These are phyloP conservation scores for Proliferodiscus dingleyae DNA, from an alignment of 2,329 filamentous ascomycete species.

Conservation along the genomic window DNA sequence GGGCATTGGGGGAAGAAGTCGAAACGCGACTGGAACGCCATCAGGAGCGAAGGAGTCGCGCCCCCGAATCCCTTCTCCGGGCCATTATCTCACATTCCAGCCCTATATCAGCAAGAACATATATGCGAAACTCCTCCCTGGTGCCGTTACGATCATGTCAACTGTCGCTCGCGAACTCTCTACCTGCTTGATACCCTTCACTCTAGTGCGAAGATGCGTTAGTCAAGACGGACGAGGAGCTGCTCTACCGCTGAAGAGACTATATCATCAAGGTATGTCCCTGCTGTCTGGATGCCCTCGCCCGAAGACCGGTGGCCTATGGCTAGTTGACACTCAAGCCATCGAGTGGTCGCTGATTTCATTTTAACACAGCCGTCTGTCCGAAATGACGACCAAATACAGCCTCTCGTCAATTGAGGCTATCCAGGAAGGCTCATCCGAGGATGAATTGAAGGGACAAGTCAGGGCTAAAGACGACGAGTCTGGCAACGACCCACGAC, in stretches of 20 bases:
- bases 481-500: constrained; percentile 9
- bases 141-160: constrained; percentile 16
- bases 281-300: too few relatives aligned
- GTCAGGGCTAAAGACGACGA: constrained; percentile 16
- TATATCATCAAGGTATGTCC: constrained; percentile 19
- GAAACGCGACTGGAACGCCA: constrained; percentile 20
- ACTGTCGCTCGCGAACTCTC: constrained; percentile 6
- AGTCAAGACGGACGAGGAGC: constrained; percentile 12
- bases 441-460: constrained; percentile 23
- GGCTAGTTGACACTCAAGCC: too few relatives aligned
- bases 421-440: constrained; percentile 25
- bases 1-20: constrained; percentile 8
- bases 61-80: not conserved
- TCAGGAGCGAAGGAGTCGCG: not conserved
- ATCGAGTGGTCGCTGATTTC: too few relatives aligned
- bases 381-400: constrained; percentile 27
- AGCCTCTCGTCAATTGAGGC: constrained; percentile 23
- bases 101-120: constrained; percentile 5
- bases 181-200: constrained; percentile 3
- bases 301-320: too few relatives aligned
- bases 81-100: constrained; percentile 1
- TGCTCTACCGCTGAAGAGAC: constrained; percentile 19
- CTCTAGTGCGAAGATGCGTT: constrained; percentile 16
- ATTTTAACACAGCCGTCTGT: constrained; percentile 7
- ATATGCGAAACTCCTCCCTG: constrained; percentile 13